phyloP scores from a whole-genome alignment of 2,329 filamentous ascomycete species.

The Ceratocystiopsis minuta region DNA sequence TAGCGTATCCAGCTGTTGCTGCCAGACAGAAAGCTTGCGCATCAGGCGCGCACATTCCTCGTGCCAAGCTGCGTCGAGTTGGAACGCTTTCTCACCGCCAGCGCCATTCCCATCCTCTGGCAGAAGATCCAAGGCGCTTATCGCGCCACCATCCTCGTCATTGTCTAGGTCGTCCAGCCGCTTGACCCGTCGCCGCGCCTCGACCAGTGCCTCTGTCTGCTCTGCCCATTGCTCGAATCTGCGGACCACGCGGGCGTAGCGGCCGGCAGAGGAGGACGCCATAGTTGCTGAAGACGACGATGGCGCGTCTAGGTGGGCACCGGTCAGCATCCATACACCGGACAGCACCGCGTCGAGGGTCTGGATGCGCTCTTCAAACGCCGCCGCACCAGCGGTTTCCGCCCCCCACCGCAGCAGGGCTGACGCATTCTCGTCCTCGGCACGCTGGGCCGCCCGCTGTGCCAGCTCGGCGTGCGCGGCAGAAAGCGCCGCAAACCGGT shows the following conservation, averaged over 20 bases:
- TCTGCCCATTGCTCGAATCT: slow-evolving; percentile 43
- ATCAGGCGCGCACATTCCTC: slow-evolving; percentile 35
- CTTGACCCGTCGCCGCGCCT: slow-evolving; percentile 17
- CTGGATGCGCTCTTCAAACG: slow-evolving; percentile 35
- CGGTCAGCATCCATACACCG: slow-evolving; percentile 34
- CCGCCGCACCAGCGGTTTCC: slow-evolving; percentile 15
- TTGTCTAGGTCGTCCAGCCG: slow-evolving; percentile 2
- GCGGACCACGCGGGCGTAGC: slow-evolving; percentile 34
- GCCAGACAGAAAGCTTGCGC: slow-evolving; percentile 29
- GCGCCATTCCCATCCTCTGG: slow-evolving; percentile 8
- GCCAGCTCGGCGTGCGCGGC: slow-evolving; percentile 16
- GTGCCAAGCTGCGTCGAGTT: slow-evolving; percentile 37
- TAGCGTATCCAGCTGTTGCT: slow-evolving; percentile 5
- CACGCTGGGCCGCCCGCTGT: slow-evolving; percentile 21
- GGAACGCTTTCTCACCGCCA: not conserved
- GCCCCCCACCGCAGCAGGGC: slow-evolving; percentile 34
- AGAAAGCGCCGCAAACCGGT: slow-evolving; percentile 24
- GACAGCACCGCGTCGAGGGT: slow-evolving; percentile 36
- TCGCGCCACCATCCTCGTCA: not conserved
- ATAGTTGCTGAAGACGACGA: not conserved
- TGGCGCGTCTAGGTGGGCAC: not conserved
- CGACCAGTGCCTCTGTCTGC: slow-evolving; percentile 26
- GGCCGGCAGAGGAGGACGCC: slow-evolving; percentile 11
- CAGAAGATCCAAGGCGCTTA: not conserved
- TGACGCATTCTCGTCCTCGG: slow-evolving; percentile 31